Percentiles rank a stretch among this genome's conserved stretches.
Evolutionary conservation across 768 basidiomycete genomes (phyloP).

Genomic region (Crucibulum laeve): DNA sequence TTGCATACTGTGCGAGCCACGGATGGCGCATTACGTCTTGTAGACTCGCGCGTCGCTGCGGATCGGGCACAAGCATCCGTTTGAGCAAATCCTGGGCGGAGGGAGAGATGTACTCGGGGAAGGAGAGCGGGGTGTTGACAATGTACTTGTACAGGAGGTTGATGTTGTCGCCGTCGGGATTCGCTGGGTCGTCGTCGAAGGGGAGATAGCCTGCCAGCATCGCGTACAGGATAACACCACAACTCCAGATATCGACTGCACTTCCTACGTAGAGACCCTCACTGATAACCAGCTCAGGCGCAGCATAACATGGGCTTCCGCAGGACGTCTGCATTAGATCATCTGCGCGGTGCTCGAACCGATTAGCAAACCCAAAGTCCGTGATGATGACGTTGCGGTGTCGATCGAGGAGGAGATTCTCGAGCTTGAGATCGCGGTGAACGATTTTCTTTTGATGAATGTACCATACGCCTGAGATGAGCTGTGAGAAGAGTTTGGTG

Average conservation of each 20-base stretch:
- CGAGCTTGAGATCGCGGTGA: slow-evolving; percentile 97
- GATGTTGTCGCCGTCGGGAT: slow-evolving; percentile 99
- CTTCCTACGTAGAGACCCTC: slow-evolving; percentile 97
- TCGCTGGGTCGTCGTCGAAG: slow-evolving; percentile 97
- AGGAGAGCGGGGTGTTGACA: slow-evolving; percentile 92
- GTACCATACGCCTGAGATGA: slow-evolving; percentile 98
- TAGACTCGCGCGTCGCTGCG: slow-evolving; percentile 72
- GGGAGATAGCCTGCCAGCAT: slow-evolving; percentile 98
- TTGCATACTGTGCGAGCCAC: slow-evolving; percentile 71
- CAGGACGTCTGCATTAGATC: slow-evolving; percentile 99
- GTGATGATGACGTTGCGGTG: slow-evolving; percentile 99
- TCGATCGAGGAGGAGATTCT: slow-evolving; percentile 95
- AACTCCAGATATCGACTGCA: slow-evolving; percentile 97
- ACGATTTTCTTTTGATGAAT: slow-evolving; percentile 99
- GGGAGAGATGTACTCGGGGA: slow-evolving; percentile 91
- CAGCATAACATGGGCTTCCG: slow-evolving; percentile 96
- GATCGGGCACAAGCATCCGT: slow-evolving; percentile 95
- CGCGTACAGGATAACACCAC: slow-evolving; percentile 93
- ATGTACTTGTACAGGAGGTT: slow-evolving; percentile 98
- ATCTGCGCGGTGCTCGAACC: slow-evolving; percentile 87
- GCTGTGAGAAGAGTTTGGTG: slow-evolving; percentile 93
- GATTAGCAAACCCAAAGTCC: slow-evolving; percentile 98
- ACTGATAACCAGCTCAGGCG: slow-evolving; percentile 95
- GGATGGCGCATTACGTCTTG: slow-evolving; percentile 79
- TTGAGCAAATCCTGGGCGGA: slow-evolving; percentile 81